These are phyloP conservation scores for Verticillium tricorpus DNA, from an alignment of 2,329 filamentous ascomycete species.

Conservation along the genomic window DNA sequence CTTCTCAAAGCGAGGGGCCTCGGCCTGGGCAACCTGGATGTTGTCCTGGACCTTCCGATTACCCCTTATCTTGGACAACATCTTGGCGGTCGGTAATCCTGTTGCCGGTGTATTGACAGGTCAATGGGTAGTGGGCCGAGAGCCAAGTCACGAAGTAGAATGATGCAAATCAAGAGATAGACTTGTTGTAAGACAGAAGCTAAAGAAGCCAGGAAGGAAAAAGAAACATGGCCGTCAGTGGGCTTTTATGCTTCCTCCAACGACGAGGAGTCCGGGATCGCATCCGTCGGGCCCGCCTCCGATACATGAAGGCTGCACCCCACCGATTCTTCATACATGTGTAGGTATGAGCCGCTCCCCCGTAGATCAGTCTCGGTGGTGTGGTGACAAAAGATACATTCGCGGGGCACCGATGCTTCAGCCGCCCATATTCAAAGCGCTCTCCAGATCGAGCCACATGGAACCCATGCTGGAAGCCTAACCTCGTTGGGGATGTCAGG, in stretches of 20 bases:
- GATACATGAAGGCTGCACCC: background rate
- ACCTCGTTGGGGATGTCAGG: background rate
- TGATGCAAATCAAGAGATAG: too few species aligned
- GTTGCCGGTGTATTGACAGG: background rate
- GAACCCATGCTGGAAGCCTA: background rate
- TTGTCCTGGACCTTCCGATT: constrained; percentile 20
- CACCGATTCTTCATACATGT: background rate
- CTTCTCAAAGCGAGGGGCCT: constrained; percentile 46
- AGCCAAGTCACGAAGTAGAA: too few species aligned
- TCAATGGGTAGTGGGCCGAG: too few species aligned
- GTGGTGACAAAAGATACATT: background rate
- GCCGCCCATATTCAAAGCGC: background rate
- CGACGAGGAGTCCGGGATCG: background rate
- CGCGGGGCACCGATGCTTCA: background rate
- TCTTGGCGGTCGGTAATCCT: constrained; percentile 2
- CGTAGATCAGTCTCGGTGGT: background rate
- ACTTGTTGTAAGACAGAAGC: background rate
- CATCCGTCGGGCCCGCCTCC: background rate
- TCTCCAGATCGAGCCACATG: background rate
- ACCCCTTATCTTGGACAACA: constrained; percentile 10
- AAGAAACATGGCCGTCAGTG: background rate
- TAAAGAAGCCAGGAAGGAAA: background rate
- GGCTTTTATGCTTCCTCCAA: background rate
- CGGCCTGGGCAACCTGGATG: constrained; percentile 33
- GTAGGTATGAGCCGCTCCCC: background rate